phyloP scores from a whole-genome alignment of 371 early-diverging fungal species.

The Quaeritorhiza haematococci region DNA sequence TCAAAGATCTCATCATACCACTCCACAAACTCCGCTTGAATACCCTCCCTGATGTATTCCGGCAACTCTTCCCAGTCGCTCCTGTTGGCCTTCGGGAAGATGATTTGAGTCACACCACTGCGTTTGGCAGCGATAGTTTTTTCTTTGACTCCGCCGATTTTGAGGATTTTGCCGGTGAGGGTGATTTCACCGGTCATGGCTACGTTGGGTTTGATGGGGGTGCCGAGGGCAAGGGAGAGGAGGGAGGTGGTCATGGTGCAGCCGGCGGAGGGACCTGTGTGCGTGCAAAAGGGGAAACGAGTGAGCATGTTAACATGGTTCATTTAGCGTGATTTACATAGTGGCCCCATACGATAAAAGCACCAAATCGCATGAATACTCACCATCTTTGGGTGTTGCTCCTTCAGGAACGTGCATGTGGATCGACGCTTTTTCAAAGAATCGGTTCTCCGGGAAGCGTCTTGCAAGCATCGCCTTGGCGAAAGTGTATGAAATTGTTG shows the following conservation, averaged over 20 bases:
- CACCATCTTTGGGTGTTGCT: conserved; percentile 95
- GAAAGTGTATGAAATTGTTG: conserved; percentile 90
- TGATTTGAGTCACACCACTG: conserved; percentile 78
- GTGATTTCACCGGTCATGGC: conserved; percentile 98
- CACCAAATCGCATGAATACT: background rate
- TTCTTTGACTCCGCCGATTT: conserved; percentile 96
- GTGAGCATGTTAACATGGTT: background rate
- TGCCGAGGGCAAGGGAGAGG: conserved; percentile 80
- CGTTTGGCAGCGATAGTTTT: conserved; percentile 96
- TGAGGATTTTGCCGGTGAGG: conserved; percentile 90
- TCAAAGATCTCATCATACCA: conserved; percentile 61
- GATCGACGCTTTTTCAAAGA: conserved; percentile 82
- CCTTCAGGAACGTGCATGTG: conserved; percentile 98
- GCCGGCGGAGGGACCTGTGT: conserved; percentile 87
- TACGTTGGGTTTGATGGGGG: conserved; percentile 67
- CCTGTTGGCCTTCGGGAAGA: conserved; percentile 86
- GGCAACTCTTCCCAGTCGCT: conserved; percentile 94
- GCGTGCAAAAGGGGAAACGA: background rate
- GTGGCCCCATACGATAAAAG: background rate
- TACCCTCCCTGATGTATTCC: conserved; percentile 83
- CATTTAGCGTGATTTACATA: background rate
- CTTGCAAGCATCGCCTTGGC: conserved; percentile 73
- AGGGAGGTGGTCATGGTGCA: conserved; percentile 92
- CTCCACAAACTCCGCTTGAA: conserved; percentile 76
- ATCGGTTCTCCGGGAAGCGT: conserved; percentile 73